Conservation (phyloP, 2,329 filamentous ascomycete species). For the Davidsoniella australis region DNA sequence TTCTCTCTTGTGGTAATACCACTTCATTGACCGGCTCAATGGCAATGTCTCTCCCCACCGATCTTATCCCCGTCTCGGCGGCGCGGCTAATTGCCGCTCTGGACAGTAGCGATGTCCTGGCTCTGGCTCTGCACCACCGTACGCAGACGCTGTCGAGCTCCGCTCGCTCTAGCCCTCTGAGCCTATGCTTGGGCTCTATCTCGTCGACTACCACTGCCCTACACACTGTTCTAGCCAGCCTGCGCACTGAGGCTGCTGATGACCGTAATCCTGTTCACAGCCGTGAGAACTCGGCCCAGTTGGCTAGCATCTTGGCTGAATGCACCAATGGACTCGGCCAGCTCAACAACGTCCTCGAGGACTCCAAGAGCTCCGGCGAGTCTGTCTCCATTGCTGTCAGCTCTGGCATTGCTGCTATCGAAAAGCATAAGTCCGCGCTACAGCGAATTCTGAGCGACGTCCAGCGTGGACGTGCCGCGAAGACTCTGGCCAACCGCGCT, state of each 20-base stretch:
- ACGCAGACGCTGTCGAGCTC: constrained; percentile 28
- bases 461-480: constrained; percentile 32
- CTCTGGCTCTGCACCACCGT: constrained; percentile 37
- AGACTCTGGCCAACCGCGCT: constrained; percentile 20
- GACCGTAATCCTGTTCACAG: constrained; percentile 35
- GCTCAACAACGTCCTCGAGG: constrained; percentile 33
- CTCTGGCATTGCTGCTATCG: constrained; percentile 29
- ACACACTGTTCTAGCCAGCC: constrained; percentile 37
- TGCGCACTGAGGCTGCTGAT: constrained; percentile 37
- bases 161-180: constrained; percentile 16
- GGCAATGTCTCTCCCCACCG: constrained; percentile 10
- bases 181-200: constrained; percentile 19
- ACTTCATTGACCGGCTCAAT: too few relatives aligned
- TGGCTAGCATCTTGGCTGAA: constrained; percentile 35
- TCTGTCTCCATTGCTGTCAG: not conserved
- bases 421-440: constrained; percentile 35
- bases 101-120: constrained; percentile 37
- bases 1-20: too few relatives aligned
- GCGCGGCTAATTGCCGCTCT: constrained; percentile 25
- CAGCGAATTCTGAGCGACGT: constrained; percentile 40
- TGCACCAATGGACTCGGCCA: constrained; percentile 37
- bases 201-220: constrained; percentile 33
- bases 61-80: constrained; percentile 4
- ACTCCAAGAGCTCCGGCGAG: constrained; percentile 10
- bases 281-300: constrained; percentile 30